Evolutionary conservation across 1,284 basidiomycete species (phyloP).

Genomic region (Microbotryum violaceum): DNA sequence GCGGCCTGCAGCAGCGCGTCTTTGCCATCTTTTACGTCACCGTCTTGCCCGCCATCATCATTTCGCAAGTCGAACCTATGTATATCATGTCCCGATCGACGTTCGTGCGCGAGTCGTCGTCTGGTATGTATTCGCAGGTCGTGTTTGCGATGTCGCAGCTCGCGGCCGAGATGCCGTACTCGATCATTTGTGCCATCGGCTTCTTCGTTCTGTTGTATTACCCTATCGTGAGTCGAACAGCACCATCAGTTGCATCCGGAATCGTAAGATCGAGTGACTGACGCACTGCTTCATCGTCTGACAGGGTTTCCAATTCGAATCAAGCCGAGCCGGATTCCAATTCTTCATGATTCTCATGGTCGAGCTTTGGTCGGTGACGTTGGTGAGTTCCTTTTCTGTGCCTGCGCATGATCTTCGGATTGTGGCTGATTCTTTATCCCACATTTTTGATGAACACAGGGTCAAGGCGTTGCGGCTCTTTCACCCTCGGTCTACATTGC

Average conservation of each 20-base stretch:
- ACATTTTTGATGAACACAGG: slow-evolving; percentile 66
- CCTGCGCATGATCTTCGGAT: slow-evolving; percentile 20
- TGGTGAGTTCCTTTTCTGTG: background rate
- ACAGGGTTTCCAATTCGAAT: slow-evolving; percentile 48
- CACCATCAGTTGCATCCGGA: no score
- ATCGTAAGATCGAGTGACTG: background rate
- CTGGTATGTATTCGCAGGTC: slow-evolving; percentile 59
- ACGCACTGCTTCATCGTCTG: background rate
- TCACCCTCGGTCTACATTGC: slow-evolving; percentile 62
- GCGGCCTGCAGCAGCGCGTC: slow-evolving; percentile 74
- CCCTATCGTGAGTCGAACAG: slow-evolving; percentile 45
- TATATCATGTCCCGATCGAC: slow-evolving; percentile 69
- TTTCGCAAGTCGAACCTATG: slow-evolving; percentile 72
- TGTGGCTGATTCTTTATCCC: slow-evolving; percentile 62
- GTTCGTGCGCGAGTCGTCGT: slow-evolving; percentile 57
- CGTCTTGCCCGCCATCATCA: slow-evolving; percentile 58
- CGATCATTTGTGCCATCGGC: slow-evolving; percentile 55
- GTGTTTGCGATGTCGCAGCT: slow-evolving; percentile 73
- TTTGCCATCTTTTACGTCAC: slow-evolving; percentile 43
- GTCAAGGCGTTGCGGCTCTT: slow-evolving; percentile 61
- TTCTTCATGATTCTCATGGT: slow-evolving; percentile 63
- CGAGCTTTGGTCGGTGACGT: slow-evolving; percentile 40
- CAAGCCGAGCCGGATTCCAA: slow-evolving; percentile 58
- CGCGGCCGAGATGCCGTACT: slow-evolving; percentile 73
- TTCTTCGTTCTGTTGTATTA: slow-evolving; percentile 58